phyloP scores from a whole-genome alignment of 176 grass and related monocot species.

The Carex parvula region DNA sequence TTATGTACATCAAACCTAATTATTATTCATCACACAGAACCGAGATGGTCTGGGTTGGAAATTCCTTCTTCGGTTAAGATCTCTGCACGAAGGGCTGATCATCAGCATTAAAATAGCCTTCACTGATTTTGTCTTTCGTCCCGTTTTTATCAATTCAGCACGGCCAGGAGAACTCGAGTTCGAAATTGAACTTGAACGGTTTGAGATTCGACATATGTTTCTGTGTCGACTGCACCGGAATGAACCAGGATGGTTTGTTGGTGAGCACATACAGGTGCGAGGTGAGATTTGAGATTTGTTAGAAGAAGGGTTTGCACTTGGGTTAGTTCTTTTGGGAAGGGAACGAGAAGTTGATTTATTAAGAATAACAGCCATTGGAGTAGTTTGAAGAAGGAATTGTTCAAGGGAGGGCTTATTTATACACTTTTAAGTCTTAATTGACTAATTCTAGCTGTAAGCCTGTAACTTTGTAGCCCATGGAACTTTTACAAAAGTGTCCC shows the following conservation, averaged over 20 bases:
- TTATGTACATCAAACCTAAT: slow-evolving; percentile 16
- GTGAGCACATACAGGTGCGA: slow-evolving; percentile 62
- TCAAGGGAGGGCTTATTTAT: slow-evolving; percentile 9
- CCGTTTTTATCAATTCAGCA: not conserved
- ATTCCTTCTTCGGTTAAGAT: slow-evolving; percentile 34
- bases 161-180: not conserved
- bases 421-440: not conserved
- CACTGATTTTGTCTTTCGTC: slow-evolving; percentile 36
- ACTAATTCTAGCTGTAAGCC: not conserved
- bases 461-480: not conserved
- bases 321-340: not conserved
- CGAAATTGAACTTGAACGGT: not conserved
- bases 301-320: not conserved
- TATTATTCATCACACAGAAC: slow-evolving; percentile 39
- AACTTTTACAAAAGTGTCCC: not conserved
- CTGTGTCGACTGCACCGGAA: slow-evolving; percentile 76
- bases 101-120: slow-evolving; percentile 50
- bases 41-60: slow-evolving; percentile 61
- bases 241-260: slow-evolving; percentile 69
- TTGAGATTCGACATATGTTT: not conserved
- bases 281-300: not conserved
- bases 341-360: not conserved
- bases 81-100: slow-evolving; percentile 36
- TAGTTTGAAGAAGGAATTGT: not conserved
- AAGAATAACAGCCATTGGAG: slow-evolving; percentile 31